Base-by-base conservation (phyloP, 1,139 yeast species). In the Pneumocystis canis region DNA sequence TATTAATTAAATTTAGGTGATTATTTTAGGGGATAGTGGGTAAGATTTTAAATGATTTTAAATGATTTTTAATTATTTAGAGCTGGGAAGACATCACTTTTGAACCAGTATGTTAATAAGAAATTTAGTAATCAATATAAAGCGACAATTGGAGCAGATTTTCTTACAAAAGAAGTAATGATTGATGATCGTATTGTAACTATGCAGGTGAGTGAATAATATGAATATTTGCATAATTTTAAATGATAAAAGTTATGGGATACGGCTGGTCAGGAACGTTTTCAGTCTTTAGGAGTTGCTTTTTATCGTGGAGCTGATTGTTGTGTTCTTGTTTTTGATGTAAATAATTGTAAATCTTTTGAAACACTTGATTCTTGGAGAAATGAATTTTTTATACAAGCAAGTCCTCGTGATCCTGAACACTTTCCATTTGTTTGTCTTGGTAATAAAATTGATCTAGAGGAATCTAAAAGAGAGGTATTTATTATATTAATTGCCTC, bases 291-390 rank as follows among this genome's bases (percentile, higher is more conserved):
- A 67, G 98, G 98, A 20, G 97, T 92, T 59, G 98, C 98, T 0
- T 92, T 92, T 74, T 92, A 92, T 75, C 80, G 98, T 70, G 98
- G 98, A 47, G 97, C 98, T 0, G 98, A 92, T 74, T 92, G 98
- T 75, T 92, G 98, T 75, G 97, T 92, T 9, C 80, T 92, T 66
- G 95, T 94, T 69, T 90, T 86, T 74, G 97, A 90, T 72, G 97
- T 92, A 61, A 89, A 95, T 66, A 90, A 90, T 75, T 85, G 88
- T 67, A 89, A 89, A 75, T 87, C 96, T 5, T 87, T 92, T 74
- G 96, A 90, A 72, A 86, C 87, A 70, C 80, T 92, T 68, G 84
- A 88, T 62, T 82, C 88, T 62, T 92, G 98, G 98, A 84, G 90
- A 72, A 97, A 92, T 75, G 97, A 92, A 75, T 92, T 92, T 72